Evolutionary conservation across 2,329 filamentous ascomycete species (phyloP).

Genomic region (Tolypocladium guangdongense): DNA sequence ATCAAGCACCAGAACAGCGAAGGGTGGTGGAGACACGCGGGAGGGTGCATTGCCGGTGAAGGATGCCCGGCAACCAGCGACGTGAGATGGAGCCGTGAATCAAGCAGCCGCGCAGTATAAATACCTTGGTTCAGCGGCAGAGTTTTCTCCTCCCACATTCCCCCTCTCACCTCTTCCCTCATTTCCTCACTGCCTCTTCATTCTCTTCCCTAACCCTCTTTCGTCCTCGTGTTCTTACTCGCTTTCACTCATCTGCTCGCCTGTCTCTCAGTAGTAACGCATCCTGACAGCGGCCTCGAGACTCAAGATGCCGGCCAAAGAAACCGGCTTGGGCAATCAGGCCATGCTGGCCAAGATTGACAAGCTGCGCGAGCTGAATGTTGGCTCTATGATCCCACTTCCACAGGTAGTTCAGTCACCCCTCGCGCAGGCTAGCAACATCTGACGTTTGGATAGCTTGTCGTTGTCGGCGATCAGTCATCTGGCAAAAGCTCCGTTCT

Average conservation of each 20-base stretch:
- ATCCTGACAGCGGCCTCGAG: too few relatives aligned
- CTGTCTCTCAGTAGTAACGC: background rate
- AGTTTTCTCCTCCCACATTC: too few relatives aligned
- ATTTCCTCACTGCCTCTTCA: background rate
- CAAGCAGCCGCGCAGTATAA: background rate
- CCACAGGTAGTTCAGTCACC: constrained; percentile 41
- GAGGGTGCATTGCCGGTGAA: background rate
- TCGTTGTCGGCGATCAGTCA: constrained; percentile 75
- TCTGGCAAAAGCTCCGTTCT: constrained; percentile 80
- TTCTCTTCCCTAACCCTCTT: background rate
- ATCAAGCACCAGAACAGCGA: background rate
- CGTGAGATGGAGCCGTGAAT: background rate
- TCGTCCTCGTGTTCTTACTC: background rate
- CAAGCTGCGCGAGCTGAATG: constrained; percentile 27
- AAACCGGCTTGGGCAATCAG: constrained; percentile 7
- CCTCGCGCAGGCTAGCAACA: constrained; percentile 24
- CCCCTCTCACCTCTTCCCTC: background rate
- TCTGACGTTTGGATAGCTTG: constrained; percentile 32
- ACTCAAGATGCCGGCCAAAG: background rate
- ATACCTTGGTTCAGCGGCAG: background rate
- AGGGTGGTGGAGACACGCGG: background rate
- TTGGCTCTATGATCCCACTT: constrained; percentile 23
- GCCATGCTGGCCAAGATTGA: constrained; percentile 25
- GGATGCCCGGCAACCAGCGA: background rate
- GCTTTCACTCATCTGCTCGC: background rate